Conservation (phyloP, 306 rosid species). For the Rosa lucieae region DNA sequence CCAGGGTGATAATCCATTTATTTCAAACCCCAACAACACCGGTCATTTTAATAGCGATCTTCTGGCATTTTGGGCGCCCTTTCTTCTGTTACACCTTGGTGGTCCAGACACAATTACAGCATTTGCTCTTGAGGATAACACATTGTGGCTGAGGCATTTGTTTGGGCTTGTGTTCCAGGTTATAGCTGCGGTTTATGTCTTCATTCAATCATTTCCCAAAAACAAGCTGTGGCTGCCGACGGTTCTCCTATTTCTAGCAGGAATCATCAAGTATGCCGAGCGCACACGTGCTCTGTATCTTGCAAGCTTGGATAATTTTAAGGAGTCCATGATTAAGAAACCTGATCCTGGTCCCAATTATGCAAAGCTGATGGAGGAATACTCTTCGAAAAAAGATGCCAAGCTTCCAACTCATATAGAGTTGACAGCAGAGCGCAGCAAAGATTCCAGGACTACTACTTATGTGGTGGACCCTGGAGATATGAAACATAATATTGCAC, state of each 20-base stretch:
- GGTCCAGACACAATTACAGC: constrained; percentile 63
- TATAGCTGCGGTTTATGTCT: constrained; percentile 30
- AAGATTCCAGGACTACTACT: neutral
- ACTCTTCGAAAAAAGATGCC: constrained; percentile 9
- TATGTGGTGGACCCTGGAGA: neutral
- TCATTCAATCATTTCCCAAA: constrained; percentile 35
- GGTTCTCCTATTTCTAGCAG: constrained; percentile 32
- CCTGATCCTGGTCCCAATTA: constrained; percentile 48
- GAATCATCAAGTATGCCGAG: constrained; percentile 46
- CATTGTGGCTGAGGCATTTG: constrained; percentile 53
- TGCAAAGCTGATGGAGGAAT: constrained; percentile 46
- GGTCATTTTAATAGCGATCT: constrained; percentile 5
- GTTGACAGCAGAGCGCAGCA: constrained; percentile 22
- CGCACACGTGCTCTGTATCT: constrained; percentile 39
- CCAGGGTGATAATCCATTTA: neutral
- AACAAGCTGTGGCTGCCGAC: constrained; percentile 42
- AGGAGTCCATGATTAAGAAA: constrained; percentile 21
- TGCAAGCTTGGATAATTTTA: constrained; percentile 36
- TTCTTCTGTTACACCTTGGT: constrained; percentile 50
- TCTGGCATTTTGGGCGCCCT: constrained; percentile 54
- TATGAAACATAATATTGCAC: neutral
- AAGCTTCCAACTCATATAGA: constrained; percentile 34
- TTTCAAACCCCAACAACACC: neutral
- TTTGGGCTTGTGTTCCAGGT: constrained; percentile 38
- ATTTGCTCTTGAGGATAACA: constrained; percentile 46